Evolutionary conservation across 495 filamentous ascomycete species (phyloP).

Genomic region (Clohesyomyces aquaticus): DNA sequence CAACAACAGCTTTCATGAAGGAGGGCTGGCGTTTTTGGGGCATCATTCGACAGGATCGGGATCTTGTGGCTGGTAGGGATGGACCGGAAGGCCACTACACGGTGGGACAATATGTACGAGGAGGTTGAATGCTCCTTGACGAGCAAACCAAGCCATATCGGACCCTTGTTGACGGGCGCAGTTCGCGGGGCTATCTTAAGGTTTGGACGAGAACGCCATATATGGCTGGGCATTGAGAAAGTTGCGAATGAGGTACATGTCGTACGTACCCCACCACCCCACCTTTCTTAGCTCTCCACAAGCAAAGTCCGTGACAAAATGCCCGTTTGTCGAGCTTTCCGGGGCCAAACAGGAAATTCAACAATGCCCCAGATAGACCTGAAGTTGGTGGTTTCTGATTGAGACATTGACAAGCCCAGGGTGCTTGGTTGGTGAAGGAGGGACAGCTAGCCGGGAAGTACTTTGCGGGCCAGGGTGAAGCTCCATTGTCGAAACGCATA

Average conservation of each 20-base stretch:
- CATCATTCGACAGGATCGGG: slow-evolving; percentile 16
- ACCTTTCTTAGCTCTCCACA: slow-evolving; percentile 26
- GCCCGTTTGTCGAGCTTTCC: background rate
- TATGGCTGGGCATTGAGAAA: background rate
- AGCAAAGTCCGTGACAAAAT: slow-evolving; percentile 18
- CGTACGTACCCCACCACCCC: slow-evolving; percentile 30
- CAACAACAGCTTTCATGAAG: background rate
- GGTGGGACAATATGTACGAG: too few relatives aligned
- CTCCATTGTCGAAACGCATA: background rate
- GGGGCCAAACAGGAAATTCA: background rate
- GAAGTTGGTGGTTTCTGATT: too few relatives aligned
- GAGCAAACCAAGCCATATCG: background rate
- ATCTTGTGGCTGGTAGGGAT: background rate
- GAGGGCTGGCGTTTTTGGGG: background rate
- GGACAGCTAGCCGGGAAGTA: background rate
- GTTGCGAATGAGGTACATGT: slow-evolving; percentile 10
- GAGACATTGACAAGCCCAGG: too few relatives aligned
- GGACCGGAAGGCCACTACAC: too few relatives aligned
- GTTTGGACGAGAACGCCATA: slow-evolving; percentile 16
- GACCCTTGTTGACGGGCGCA: background rate
- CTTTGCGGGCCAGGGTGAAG: slow-evolving; percentile 1
- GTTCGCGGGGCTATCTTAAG: background rate
- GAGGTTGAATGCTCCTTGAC: slow-evolving; percentile 6
- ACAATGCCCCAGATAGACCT: too few relatives aligned
- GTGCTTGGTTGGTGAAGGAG: background rate